Evolutionary conservation across 306 rosid species (phyloP), one percentile per base, ranked within the genome.

Genomic region (Alnus glutinosa): DNA sequence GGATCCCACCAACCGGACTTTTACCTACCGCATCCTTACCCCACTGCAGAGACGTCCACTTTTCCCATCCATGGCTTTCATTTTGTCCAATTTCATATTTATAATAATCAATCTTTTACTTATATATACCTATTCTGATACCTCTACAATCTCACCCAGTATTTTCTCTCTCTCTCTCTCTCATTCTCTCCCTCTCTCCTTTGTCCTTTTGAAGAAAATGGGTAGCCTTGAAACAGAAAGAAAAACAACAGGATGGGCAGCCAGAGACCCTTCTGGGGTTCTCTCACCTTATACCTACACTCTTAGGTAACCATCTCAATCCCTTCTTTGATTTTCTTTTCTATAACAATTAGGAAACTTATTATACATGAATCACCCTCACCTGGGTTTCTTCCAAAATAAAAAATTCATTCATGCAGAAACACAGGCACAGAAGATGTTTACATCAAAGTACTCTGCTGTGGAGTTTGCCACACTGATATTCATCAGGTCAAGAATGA

Each of bases 381-480:
- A 37, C 15, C 7, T 36, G 71, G 71, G 71, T 28, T 61, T 16
- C 11, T 52, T 61, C 8, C 18, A 55, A 28, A 39, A 32, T 19
- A 44, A 61, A 42, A 7, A 32, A 18, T 18, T 14, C 46, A 42
- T 6, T 42, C 46, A 61, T 83, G 91, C 92, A 94, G 98, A 83
- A 75, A 86, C 83, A 92, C 97, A 3, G 97, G 93, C 10, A 88
- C 91, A 0, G 97, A 91, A 76, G 97, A 94, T 86, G 97, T 94
- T 47, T 87, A 88, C 77, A 80, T 94, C 73, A 92, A 88, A 83
- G 93, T 94, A 19, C 34, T 83, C 18, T 88, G 81, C 86, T 94
- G 98, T 81, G 98, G 98, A 44, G 7, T 94, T 32, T 94, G 98
- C 75, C 98, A 94, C 70, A 59, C 97, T 2, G 98, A 94, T 87